Percentiles rank a stretch among this genome's conserved stretches.
Evolutionary conservation across 768 basidiomycete genomes (phyloP).

Genomic region (Mycena alexandri): DNA sequence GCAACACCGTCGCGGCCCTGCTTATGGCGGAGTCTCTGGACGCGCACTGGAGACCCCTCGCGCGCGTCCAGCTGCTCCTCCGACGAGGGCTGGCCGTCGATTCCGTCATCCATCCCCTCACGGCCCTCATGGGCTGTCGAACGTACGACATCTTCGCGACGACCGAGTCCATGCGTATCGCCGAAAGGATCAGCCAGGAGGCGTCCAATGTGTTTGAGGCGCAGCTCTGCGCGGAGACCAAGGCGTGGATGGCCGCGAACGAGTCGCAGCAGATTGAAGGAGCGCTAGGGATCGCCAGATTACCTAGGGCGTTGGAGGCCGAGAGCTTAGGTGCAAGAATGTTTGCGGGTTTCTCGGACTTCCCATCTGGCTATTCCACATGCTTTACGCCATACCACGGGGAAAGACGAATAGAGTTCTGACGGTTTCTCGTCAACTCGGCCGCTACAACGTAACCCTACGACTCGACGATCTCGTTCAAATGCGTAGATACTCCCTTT

Average conservation of each 20-base stretch:
- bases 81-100: constrained; percentile 88
- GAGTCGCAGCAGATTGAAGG: constrained; percentile 37
- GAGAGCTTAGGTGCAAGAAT: constrained; percentile 66
- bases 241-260: constrained; percentile 43
- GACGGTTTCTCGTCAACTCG: constrained; percentile 87
- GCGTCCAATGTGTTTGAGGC: constrained; percentile 71
- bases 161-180: constrained; percentile 57
- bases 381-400: constrained; percentile 78
- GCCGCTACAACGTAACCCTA: constrained; percentile 72
- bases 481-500: constrained; percentile 66
- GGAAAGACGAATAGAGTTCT: constrained; percentile 80
- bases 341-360: constrained; percentile 63
- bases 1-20: constrained; percentile 76
- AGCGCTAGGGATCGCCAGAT: constrained; percentile 48
- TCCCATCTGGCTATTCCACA: constrained; percentile 78
- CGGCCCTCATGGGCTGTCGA: constrained; percentile 81
- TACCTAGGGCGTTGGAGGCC: constrained; percentile 62
- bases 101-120: constrained; percentile 86
- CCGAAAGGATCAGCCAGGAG: constrained; percentile 75
- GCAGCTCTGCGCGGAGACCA: constrained; percentile 59
- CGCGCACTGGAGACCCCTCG: constrained; percentile 73
- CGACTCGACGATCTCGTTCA: constrained; percentile 71
- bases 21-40: constrained; percentile 67
- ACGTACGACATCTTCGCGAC: constrained; percentile 81
- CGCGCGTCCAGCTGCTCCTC: constrained; percentile 75